phyloP scores from a whole-genome alignment of 2,329 filamentous ascomycete genomes.

The Fusarium buxicola region DNA sequence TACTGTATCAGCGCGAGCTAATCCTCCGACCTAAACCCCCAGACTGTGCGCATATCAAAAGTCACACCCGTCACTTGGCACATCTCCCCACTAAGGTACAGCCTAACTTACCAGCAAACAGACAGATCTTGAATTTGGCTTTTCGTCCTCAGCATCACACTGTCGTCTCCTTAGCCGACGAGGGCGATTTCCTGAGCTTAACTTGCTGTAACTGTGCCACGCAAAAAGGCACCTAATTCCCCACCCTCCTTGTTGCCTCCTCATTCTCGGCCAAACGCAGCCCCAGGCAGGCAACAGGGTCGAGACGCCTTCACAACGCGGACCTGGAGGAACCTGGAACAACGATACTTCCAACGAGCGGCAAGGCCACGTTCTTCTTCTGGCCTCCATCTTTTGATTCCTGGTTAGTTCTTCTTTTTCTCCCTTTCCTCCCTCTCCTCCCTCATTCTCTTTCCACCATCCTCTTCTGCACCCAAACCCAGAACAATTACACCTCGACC shows the following conservation, averaged over 20 bases:
- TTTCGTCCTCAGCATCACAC: conserved; percentile 19
- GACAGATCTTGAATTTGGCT: conserved; percentile 27
- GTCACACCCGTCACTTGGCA: conserved; percentile 8
- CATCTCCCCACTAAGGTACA: conserved; percentile 10
- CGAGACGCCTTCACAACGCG: conserved; percentile 32
- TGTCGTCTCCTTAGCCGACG: conserved; percentile 9
- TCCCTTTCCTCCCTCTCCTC: conserved; percentile 6
- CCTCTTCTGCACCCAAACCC: conserved; percentile 19
- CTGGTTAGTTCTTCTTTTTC: conserved; percentile 33
- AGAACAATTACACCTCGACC: conserved; percentile 16
- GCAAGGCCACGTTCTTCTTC: conserved; percentile 25
- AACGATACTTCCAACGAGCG: conserved; percentile 30
- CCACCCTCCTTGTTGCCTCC: conserved; percentile 22
- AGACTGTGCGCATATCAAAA: conserved; percentile 27
- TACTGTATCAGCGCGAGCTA: conserved; percentile 29
- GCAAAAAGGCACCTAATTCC: conserved; percentile 10
- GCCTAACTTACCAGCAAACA: not conserved
- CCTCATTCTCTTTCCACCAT: conserved; percentile 14
- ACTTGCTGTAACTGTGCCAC: conserved; percentile 10
- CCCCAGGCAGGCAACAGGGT: conserved; percentile 30
- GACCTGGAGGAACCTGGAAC: conserved; percentile 33
- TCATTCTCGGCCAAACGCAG: conserved; percentile 20
- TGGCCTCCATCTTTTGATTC: conserved; percentile 16
- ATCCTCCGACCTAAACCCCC: conserved; percentile 26
- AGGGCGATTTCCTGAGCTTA: not conserved